phyloP scores from a whole-genome alignment of 2,329 filamentous ascomycete genomes.

The Xylariaceae sp. region DNA sequence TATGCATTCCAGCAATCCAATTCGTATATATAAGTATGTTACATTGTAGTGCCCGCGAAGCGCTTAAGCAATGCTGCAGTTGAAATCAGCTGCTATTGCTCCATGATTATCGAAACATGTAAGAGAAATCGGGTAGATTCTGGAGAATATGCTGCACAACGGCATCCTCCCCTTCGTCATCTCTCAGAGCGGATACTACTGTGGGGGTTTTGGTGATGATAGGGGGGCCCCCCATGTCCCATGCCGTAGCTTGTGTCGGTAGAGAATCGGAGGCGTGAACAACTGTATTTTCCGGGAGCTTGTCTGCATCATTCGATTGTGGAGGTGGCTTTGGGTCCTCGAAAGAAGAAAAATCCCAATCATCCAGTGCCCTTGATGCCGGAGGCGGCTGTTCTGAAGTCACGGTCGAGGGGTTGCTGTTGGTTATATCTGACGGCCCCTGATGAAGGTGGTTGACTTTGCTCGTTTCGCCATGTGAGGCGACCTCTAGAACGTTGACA shows the following conservation, averaged over 20 bases:
- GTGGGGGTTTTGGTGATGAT: conserved; percentile 2
- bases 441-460: not conserved
- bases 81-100: too few species aligned
- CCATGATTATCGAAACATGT: conserved; percentile 39
- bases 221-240: too few species aligned
- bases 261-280: not conserved
- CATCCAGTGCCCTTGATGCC: not conserved
- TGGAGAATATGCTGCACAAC: conserved; percentile 34
- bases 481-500: not conserved
- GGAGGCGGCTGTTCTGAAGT: not conserved
- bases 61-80: conserved; percentile 7
- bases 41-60: too few species aligned
- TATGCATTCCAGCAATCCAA: too few species aligned
- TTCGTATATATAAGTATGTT: too few species aligned
- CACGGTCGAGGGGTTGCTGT: not conserved
- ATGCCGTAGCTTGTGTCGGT: too few species aligned
- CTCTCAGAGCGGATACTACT: conserved; percentile 9
- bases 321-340: conserved; percentile 15
- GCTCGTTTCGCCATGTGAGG: not conserved
- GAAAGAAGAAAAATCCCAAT: conserved; percentile 21
- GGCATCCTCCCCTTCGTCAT: conserved; percentile 27
- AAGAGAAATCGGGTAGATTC: conserved; percentile 42
- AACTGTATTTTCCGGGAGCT: not conserved
- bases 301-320: not conserved
- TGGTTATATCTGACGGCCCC: not conserved